phyloP scores from a whole-genome alignment of 2,329 filamentous ascomycete species.

The Pyrenochaeta sp. region DNA sequence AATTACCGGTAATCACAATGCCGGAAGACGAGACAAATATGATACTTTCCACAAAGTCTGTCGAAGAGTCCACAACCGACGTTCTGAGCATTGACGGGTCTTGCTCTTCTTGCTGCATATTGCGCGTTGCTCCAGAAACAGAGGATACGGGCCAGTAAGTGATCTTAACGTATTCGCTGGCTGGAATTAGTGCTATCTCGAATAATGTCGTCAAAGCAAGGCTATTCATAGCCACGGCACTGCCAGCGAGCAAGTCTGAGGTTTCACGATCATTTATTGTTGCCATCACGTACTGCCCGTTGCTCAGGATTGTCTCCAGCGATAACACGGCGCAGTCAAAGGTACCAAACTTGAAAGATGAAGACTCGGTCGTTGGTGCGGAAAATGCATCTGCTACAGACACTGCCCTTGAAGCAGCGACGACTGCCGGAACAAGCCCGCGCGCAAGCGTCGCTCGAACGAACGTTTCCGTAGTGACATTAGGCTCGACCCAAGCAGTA shows the following conservation, averaged over 20 bases:
- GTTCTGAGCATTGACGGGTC: not conserved
- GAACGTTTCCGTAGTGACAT: too few relatives aligned
- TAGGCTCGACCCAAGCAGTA: too few relatives aligned
- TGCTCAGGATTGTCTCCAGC: not conserved
- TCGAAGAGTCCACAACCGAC: not conserved
- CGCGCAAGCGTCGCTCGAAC: conserved; percentile 1
- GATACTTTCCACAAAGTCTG: conserved; percentile 1
- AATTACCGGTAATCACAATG: conserved; percentile 1
- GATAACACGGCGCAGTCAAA: conserved; percentile 4
- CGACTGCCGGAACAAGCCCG: conserved; percentile 2
- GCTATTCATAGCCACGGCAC: not conserved
- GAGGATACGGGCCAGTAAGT: conserved; percentile 5
- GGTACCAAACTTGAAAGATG: not conserved
- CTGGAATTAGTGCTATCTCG: conserved; percentile 4
- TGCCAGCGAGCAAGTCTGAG: not conserved
- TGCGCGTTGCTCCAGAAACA: not conserved
- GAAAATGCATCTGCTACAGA: conserved; percentile 3
- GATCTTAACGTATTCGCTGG: not conserved
- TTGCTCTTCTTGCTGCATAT: not conserved
- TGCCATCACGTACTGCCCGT: conserved; percentile 1
- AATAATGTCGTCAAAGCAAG: conserved; percentile 2
- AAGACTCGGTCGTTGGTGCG: conserved; percentile 1
- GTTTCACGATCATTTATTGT: not conserved
- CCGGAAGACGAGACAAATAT: conserved; percentile 1
- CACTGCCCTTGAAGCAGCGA: conserved; percentile 1